phyloP scores from a whole-genome alignment of 1,139 yeast genomes.

The Lodderomyces orthopsilosis region DNA sequence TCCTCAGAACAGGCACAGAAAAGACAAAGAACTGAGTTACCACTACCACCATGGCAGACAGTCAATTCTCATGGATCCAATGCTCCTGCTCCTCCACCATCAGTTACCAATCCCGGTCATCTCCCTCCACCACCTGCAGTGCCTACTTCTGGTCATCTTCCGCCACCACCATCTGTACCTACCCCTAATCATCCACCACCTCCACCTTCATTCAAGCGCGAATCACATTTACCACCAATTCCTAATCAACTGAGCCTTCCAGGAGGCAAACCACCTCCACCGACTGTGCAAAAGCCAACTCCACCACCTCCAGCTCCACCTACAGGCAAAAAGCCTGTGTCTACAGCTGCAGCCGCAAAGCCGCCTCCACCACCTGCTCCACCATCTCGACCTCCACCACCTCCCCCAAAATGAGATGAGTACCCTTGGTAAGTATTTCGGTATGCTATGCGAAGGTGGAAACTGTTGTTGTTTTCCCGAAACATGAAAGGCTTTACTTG shows the following conservation, averaged over 20 bases:
- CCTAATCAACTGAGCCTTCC: constrained; percentile 8
- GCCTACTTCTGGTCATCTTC: constrained; percentile 18
- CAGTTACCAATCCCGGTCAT: constrained; percentile 12
- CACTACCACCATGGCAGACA: constrained; percentile 20
- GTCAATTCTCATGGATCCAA: constrained; percentile 2
- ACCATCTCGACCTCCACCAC: constrained; percentile 8
- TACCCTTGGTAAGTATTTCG: no score
- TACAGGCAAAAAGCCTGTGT: constrained; percentile 12
- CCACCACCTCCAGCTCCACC: constrained; percentile 19
- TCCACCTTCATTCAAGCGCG: constrained; percentile 14
- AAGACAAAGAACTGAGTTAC: constrained; percentile 15
- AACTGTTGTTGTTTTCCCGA: no score
- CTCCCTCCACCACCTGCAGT: constrained; percentile 17
- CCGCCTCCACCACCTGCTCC: constrained; percentile 20
- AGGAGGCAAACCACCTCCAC: constrained; percentile 23
- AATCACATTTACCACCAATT: constrained; percentile 3
- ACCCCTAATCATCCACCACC: constrained; percentile 8
- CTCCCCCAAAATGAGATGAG: constrained; percentile 18
- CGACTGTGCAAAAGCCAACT: constrained; percentile 21
- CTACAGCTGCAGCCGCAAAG: constrained; percentile 12
- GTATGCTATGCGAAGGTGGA: no score
- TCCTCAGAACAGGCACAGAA: constrained; percentile 16
- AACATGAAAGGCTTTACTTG: no score
- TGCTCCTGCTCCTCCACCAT: constrained; percentile 10
- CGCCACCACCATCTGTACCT: constrained; percentile 18